Base-by-base conservation (phyloP, 139 green algal genomes). In the Tetratostichococcus sp. region DNA sequence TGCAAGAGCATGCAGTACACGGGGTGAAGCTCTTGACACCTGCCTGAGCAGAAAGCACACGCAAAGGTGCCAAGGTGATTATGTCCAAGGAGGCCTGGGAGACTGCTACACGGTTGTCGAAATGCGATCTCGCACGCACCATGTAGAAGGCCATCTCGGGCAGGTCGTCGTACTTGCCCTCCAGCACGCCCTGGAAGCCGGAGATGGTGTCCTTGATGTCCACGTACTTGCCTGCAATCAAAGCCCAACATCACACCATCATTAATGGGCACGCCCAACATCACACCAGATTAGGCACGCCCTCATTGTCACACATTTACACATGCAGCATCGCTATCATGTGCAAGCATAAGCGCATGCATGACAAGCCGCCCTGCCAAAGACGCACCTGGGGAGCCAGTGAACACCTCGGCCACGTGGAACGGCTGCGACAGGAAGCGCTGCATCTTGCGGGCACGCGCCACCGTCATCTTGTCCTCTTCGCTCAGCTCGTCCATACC, bases 71-170 rank as follows among this genome's bases (percentile, higher is more conserved):
- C n/a, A n/a, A n/a, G n/a, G n/a, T n/a, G n/a, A n/a, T n/a, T n/a
- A n/a, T n/a, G n/a, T n/a, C n/a, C n/a, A n/a, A n/a, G n/a, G n/a
- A n/a, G n/a, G n/a, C n/a, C n/a, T n/a, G n/a, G n/a, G n/a, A n/a
- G n/a, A n/a, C n/a, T n/a, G n/a, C n/a, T n/a, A n/a, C n/a, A n/a
- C n/a, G n/a, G n/a, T n/a, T n/a, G n/a, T n/a, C n/a, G n/a, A n/a
- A n/a, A n/a, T n/a, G n/a, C n/a, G n/a, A n/a, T n/a, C n/a, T n/a
- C n/a, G n/a, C n/a, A 50, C 39, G 6, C 39, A 97, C 96, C 96
- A 99, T 99, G 91, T 99, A 99, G 89, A 99, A 99, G 1, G 96
- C 94, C 91, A 96, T 96, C 83, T 99, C 95, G 21, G 95, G 95
- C 28, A 99, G 84, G 84, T 97, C 93, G 77, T 99, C 96, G 77